phyloP scores from a whole-genome alignment of 1,284 basidiomycete genomes.

The Irpex lacteus region DNA sequence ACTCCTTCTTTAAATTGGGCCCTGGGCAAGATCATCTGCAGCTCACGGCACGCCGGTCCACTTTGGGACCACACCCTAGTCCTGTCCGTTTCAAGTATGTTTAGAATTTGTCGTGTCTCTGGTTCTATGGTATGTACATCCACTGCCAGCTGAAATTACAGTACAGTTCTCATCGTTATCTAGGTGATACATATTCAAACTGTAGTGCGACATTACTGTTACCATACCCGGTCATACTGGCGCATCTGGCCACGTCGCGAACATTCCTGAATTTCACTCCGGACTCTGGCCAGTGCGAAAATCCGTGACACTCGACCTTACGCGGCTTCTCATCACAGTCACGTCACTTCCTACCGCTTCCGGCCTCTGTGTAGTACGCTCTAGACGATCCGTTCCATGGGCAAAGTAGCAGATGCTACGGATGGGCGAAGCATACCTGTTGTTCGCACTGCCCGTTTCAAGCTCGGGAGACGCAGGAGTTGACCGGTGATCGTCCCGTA shows the following conservation, averaged over 20 bases:
- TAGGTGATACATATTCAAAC: background rate
- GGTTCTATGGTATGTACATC: background rate
- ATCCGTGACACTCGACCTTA: background rate
- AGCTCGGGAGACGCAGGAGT: background rate
- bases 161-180: background rate
- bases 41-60: background rate
- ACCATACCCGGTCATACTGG: background rate
- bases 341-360: background rate
- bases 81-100: background rate
- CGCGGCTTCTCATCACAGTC: background rate
- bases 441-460: background rate
- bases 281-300: background rate
- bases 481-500: background rate
- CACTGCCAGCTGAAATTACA: background rate
- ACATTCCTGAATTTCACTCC: background rate
- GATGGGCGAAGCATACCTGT: background rate
- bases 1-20: background rate
- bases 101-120: background rate
- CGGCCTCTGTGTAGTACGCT: background rate
- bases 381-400: background rate
- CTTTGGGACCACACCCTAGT: background rate
- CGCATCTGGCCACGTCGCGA: slow-evolving; percentile 1
- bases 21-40: slow-evolving; percentile 1
- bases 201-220: background rate
- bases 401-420: background rate